A percentile compares a stretch with the other conserved stretches of the same genome.
Evolutionary conservation across 495 filamentous ascomycete genomes (phyloP).

Genomic region (Bacidia gigantensis): DNA sequence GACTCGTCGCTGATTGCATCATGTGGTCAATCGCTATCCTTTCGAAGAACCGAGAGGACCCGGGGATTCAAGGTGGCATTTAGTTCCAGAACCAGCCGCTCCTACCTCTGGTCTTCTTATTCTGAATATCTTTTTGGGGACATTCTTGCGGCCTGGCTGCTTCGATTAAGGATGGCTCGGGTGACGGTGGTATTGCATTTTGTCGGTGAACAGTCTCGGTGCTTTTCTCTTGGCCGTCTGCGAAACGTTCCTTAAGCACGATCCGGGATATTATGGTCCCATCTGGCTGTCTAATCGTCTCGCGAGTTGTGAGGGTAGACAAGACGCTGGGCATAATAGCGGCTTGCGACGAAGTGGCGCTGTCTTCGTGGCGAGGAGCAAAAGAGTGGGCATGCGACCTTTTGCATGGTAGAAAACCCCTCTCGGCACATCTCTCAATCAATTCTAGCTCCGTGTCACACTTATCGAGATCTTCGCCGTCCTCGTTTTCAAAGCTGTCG

Average conservation of each 20-base stretch:
- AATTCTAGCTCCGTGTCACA: slow-evolving; percentile 13
- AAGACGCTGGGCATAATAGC: slow-evolving; percentile 27
- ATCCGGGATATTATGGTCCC: slow-evolving; percentile 47
- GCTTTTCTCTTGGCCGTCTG: slow-evolving; percentile 49
- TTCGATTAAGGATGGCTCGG: not conserved
- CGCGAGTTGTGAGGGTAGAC: slow-evolving; percentile 44
- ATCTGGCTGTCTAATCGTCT: slow-evolving; percentile 39
- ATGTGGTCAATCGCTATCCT: not conserved
- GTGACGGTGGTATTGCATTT: slow-evolving; percentile 4
- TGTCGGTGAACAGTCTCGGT: slow-evolving; percentile 26
- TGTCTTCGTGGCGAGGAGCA: not conserved
- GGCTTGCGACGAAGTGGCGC: not conserved
- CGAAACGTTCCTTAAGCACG: slow-evolving; percentile 45
- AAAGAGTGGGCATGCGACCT: slow-evolving; percentile 2
- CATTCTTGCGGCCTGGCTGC: not conserved
- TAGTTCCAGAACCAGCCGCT: slow-evolving; percentile 19
- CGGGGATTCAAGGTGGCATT: not conserved
- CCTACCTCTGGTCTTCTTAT: slow-evolving; percentile 5
- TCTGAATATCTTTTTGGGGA: not conserved
- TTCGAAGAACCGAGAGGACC: too few species aligned
- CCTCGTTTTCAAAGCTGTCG: slow-evolving; percentile 5
- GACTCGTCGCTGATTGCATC: slow-evolving; percentile 30
- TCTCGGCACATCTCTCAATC: slow-evolving; percentile 34
- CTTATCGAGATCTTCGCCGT: slow-evolving; percentile 11
- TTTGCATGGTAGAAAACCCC: slow-evolving; percentile 14